Percentiles rank a stretch among this genome's conserved stretches.
These are phyloP conservation scores for Monosporascus ibericus DNA, from an alignment of 2,329 filamentous ascomycete genomes.

Conservation along the genomic window DNA sequence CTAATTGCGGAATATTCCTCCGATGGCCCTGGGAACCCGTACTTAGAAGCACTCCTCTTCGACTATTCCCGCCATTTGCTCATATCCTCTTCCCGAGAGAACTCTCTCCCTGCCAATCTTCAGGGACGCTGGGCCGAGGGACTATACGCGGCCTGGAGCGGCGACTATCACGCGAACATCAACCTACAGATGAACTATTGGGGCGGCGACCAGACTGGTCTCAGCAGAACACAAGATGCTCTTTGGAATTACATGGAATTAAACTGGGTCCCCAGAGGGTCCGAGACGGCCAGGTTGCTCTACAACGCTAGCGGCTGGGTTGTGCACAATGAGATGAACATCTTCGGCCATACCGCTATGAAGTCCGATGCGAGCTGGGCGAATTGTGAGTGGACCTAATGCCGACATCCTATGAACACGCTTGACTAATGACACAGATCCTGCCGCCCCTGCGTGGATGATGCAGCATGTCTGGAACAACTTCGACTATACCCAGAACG, in stretches of 20 bases:
- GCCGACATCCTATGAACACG: slow-evolving; percentile 12
- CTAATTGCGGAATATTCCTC: slow-evolving; percentile 27
- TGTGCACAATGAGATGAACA: slow-evolving; percentile 51
- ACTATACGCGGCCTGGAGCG: slow-evolving; percentile 39
- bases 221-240: slow-evolving; percentile 37
- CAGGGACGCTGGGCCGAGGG: slow-evolving; percentile 49
- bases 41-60: slow-evolving; percentile 46
- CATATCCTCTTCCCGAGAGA: slow-evolving; percentile 45
- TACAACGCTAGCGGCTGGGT: slow-evolving; percentile 52
- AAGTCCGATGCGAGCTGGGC: slow-evolving; percentile 26
- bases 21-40: slow-evolving; percentile 38
- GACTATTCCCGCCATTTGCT: slow-evolving; percentile 48
- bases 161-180: slow-evolving; percentile 53
- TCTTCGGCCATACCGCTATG: slow-evolving; percentile 48
- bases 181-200: slow-evolving; percentile 59
- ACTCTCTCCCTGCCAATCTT: slow-evolving; percentile 48
- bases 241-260: slow-evolving; percentile 48
- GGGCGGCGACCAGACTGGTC: slow-evolving; percentile 46
- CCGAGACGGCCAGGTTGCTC: slow-evolving; percentile 44
- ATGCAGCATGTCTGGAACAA: slow-evolving; percentile 55
- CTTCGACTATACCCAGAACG: slow-evolving; percentile 46
- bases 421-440: slow-evolving; percentile 30
- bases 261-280: slow-evolving; percentile 47
- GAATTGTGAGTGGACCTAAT: slow-evolving; percentile 20
- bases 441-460: slow-evolving; percentile 49